Percentiles rank a stretch among this genome's conserved stretches.
phyloP scores from a whole-genome alignment of 495 filamentous ascomycete species.

The Saxispiralis lemnorum region DNA sequence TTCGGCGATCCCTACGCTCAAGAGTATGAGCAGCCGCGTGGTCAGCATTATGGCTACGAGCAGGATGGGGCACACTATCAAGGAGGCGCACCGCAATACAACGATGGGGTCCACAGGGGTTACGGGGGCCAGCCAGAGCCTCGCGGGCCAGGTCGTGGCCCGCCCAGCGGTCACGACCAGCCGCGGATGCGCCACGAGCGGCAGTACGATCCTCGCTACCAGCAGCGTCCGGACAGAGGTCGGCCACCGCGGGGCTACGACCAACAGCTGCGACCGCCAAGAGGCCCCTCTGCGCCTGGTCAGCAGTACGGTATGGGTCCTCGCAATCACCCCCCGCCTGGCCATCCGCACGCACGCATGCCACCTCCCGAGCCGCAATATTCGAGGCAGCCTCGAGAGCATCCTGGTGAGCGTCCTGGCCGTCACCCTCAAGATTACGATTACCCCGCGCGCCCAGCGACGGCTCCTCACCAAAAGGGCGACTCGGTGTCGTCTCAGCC shows the following conservation, averaged over 20 bases:
- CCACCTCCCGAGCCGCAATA: background rate
- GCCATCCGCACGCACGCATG: too few relatives aligned
- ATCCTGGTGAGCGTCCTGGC: background rate
- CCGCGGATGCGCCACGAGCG: slow-evolving; percentile 1
- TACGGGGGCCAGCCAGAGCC: background rate
- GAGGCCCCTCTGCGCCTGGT: background rate
- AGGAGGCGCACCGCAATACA: background rate
- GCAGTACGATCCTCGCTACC: slow-evolving; percentile 10
- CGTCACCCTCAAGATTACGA: background rate
- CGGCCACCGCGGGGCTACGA: background rate
- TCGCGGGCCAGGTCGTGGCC: background rate
- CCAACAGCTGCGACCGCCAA: background rate
- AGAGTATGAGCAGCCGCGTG: slow-evolving; percentile 2
- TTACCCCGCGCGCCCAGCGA: background rate
- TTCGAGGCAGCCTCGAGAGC: slow-evolving; percentile 2
- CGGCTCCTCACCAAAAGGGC: background rate
- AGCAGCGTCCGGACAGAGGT: slow-evolving; percentile 6
- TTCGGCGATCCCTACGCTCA: background rate
- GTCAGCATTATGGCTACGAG: background rate
- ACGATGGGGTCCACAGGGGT: slow-evolving; percentile 2
- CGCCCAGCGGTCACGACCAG: background rate
- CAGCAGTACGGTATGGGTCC: too few relatives aligned
- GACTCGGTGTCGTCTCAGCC: background rate
- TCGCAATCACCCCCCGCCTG: too few relatives aligned
- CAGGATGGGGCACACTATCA: background rate